phyloP scores from a whole-genome alignment of 2,329 filamentous ascomycete genomes.

The Rutstroemia sp. region DNA sequence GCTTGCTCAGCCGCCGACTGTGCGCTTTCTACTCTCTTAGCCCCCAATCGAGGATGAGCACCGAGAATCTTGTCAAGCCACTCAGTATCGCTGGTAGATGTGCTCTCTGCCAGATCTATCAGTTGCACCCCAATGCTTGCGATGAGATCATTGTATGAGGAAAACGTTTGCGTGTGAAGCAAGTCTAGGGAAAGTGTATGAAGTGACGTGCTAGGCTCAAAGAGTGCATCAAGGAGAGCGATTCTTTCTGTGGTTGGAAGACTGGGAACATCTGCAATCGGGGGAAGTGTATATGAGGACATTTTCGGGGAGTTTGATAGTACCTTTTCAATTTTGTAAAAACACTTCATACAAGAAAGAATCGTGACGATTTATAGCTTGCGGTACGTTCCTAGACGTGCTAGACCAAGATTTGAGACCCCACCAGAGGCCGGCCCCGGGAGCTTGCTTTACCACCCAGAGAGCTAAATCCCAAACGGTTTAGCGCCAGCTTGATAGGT shows the following conservation, averaged over 20 bases:
- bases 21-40: conserved; percentile 72
- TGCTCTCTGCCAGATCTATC: conserved; percentile 46
- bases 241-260: conserved; percentile 49
- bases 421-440: conserved; percentile 5
- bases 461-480: not conserved
- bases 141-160: conserved; percentile 64
- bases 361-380: too few relatives aligned
- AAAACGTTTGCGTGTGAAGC: conserved; percentile 52
- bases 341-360: not conserved
- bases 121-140: conserved; percentile 57
- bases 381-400: not conserved
- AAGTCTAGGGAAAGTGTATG: conserved; percentile 64
- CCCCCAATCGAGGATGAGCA: conserved; percentile 77
- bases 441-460: not conserved
- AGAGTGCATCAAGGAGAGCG: conserved; percentile 65
- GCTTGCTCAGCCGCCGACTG: conserved; percentile 79
- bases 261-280: conserved; percentile 46
- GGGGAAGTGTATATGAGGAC: conserved; percentile 41
- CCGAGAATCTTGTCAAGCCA: conserved; percentile 67
- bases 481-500: not conserved
- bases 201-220: conserved; percentile 72
- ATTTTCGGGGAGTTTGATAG: conserved; percentile 14
- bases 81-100: conserved; percentile 40
- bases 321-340: not conserved
- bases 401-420: not conserved